Evolutionary conservation across 2,329 filamentous ascomycete genomes (phyloP).

Genomic region (Paracoccidioides brasiliensis): DNA sequence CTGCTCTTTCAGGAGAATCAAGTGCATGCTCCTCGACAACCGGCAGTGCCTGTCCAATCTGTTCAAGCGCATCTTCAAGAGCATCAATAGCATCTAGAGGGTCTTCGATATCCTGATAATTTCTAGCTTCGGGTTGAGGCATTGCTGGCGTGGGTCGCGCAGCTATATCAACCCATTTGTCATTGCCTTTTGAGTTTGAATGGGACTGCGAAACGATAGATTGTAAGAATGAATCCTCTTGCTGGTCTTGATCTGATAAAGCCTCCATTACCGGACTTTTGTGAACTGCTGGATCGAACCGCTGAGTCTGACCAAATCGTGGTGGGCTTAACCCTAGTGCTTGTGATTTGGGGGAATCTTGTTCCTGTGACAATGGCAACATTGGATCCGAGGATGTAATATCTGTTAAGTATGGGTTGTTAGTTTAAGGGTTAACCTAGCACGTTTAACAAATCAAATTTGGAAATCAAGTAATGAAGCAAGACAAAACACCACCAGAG

Average conservation of each 20-base stretch:
- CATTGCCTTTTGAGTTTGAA: conserved; percentile 9
- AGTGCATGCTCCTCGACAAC: conserved; percentile 12
- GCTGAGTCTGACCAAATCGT: conserved; percentile 10
- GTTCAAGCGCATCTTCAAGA: conserved; percentile 40
- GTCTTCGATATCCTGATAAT: conserved; percentile 24
- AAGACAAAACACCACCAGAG: neutral
- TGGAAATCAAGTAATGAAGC: neutral
- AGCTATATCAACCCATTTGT: neutral
- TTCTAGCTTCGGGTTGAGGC: conserved; percentile 10
- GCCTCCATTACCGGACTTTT: conserved; percentile 5
- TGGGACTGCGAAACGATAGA: conserved; percentile 18
- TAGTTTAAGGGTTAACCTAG: neutral
- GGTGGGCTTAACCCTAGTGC: neutral
- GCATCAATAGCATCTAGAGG: conserved; percentile 40
- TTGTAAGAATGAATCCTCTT: conserved; percentile 19
- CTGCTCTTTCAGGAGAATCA: conserved; percentile 13
- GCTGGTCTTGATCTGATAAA: neutral
- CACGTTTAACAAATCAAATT: neutral
- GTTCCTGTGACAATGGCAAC: neutral
- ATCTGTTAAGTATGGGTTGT: neutral
- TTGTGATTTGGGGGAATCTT: neutral
- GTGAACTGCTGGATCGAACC: conserved; percentile 16
- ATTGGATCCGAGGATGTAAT: neutral
- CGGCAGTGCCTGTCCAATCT: conserved; percentile 30
- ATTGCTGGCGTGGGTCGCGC: conserved; percentile 6